phyloP scores from a whole-genome alignment of 2,329 filamentous ascomycete genomes.

The Penicillium digitatum region DNA sequence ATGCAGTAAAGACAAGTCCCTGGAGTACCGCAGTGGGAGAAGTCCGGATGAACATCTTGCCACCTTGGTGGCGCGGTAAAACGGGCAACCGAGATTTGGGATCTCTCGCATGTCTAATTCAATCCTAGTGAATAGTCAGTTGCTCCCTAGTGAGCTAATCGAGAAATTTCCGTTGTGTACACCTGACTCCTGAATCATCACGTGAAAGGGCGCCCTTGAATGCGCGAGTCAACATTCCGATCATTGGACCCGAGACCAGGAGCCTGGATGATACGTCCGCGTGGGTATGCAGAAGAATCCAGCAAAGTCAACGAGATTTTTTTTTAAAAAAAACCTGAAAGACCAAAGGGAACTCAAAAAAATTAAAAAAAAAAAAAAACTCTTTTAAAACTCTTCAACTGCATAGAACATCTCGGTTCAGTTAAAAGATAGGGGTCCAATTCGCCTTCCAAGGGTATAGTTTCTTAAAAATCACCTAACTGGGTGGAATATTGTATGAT shows the following conservation, averaged over 20 bases:
- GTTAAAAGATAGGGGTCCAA: neutral
- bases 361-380: neutral
- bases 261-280: neutral
- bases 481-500: neutral
- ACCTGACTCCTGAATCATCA: neutral
- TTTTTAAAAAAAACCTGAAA: neutral
- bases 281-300: neutral
- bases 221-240: conserved; percentile 1
- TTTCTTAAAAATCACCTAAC: neutral
- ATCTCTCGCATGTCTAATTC: neutral
- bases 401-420: neutral
- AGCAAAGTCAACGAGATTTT: neutral
- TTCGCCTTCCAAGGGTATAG: neutral
- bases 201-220: neutral
- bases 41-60: conserved; percentile 9
- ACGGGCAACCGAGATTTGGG: neutral
- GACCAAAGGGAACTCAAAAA: neutral
- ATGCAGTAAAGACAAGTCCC: neutral
- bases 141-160: neutral
- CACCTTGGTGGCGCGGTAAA: conserved; percentile 6
- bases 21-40: conserved; percentile 3
- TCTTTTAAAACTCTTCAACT: neutral
- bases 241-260: neutral
- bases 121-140: neutral
- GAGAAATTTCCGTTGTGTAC: too few species aligned